Conservation (phyloP, 2,329 filamentous ascomycete species). For the Chrysoporthe deuterocubensis region DNA sequence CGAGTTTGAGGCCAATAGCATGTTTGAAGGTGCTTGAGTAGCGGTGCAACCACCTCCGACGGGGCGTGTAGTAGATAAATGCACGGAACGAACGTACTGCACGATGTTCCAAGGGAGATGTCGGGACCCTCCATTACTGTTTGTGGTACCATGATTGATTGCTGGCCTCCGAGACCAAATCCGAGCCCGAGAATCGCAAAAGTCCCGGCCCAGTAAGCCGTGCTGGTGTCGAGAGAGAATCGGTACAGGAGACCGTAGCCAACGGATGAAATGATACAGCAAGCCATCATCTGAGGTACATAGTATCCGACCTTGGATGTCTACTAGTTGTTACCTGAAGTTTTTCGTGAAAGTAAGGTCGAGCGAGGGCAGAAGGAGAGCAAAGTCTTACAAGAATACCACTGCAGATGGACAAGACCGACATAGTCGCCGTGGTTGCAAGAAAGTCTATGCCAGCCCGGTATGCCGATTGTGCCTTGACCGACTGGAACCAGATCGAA, state of each 20-base stretch:
- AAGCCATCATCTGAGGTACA: constrained; percentile 34
- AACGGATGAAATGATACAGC: constrained; percentile 31
- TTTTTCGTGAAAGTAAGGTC: background rate
- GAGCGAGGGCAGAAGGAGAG: background rate
- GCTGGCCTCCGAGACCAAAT: constrained; percentile 36
- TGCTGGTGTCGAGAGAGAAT: constrained; percentile 32
- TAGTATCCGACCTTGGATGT: constrained; percentile 37
- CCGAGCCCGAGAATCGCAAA: constrained; percentile 37
- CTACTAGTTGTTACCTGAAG: constrained; percentile 8
- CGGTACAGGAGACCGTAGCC: constrained; percentile 33
- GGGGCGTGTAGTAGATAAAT: no score
- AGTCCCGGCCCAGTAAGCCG: constrained; percentile 32
- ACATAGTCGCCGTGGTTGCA: background rate
- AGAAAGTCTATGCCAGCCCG: background rate
- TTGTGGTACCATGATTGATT: constrained; percentile 36
- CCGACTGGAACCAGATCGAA: constrained; percentile 40
- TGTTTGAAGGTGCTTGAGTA: background rate
- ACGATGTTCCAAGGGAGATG: constrained; percentile 36
- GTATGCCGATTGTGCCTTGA: constrained; percentile 33
- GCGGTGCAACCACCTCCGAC: no score
- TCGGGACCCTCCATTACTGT: constrained; percentile 34
- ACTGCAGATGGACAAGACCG: background rate
- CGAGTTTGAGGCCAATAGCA: background rate
- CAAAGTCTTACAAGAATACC: background rate
- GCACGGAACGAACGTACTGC: constrained; percentile 16